Evolutionary conservation across 768 basidiomycete genomes (phyloP), one percentile per base, ranked within the genome.

Genomic region (Cytidiella melzeri): DNA sequence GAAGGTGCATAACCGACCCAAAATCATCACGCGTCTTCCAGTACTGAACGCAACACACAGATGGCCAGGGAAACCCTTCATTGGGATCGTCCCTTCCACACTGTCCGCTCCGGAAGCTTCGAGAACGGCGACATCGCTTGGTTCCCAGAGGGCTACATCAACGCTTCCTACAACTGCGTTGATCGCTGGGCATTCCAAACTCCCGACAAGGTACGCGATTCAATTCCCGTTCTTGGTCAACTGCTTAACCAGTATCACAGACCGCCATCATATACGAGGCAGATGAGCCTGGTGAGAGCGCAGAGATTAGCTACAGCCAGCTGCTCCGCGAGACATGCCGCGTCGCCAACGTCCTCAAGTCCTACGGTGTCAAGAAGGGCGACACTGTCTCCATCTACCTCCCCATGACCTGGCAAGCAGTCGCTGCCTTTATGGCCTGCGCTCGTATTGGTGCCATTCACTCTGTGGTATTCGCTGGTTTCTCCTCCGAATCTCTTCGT

Each of bases 191-290:
- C 91, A 12, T 92, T 85, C 71, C 79, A 82, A 62, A 70, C 92
- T 59, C 95, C 95, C 0, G 70, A 95, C 65, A 84, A 81, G 70
- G 86, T 81, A 50, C 41, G 44, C 4, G 7, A n/a, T 11, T 5
- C 19, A 19, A 11, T 37, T 24, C 47, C 34, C 13, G 4, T 10
- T 26, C 12, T 28, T 4, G 9, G 13, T n/a, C 39, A 4, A 52
- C 28, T 21, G 41, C 19, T 45, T n/a, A 44, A 42, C 38, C 43
- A 19, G 49, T 51, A 11, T 46, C 38, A 12, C 57, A 92, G 87
- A 82, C 84, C 21, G 95, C 95, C 24, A 96, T 97, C 68, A 93
- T 97, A 66, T 98, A 93, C 71, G 95, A 98, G 67, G 94, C 92
- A 1, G 95, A 98, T 59, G 95, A 98, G 64, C 87, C 93, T 1